Evolutionary conservation across 495 filamentous ascomycete genomes (phyloP), one percentile per base, ranked within the genome.

Genomic region (Xylaria telfairii): DNA sequence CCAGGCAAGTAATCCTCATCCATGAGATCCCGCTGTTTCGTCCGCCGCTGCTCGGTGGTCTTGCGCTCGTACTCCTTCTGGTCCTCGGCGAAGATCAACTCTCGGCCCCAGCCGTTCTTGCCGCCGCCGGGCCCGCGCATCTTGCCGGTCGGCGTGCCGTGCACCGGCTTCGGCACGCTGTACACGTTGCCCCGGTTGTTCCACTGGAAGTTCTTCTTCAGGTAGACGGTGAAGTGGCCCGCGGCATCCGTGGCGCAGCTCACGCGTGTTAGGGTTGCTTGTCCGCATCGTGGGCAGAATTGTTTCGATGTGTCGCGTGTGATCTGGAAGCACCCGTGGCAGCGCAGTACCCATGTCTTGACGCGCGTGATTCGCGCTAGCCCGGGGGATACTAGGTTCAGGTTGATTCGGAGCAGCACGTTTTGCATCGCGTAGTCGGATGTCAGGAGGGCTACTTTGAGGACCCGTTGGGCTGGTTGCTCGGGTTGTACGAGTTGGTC

Each of bases 391-490:
- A 99, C 84, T 9, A 99, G 89, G 76, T 97, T 93, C 37, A 99
- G 87, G 81, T 97, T 97, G 84, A 98, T 96, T 72, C 95, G 93
- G 12, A 99, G 85, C 2, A 95, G 84, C 26, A 98, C 93, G 76
- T 98, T 98, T 82, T 98, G 94, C 89, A 98, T 95, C 51, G 96
- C 95, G 83, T 92, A 98, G 85, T 99, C 96, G 68, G 92, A 92
- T 0, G 96, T 98, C 72, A 98, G 90, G 56, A 93, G 89, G 12
- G 94, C 96, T 13, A 92, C 93, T 77, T 94, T 88, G 73, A 97
- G 91, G 26, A 87, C 86, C 62, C 89, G 87, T 68, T 91, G 87
- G 12, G 82, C 76, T 1, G 83, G 83, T 32, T 87, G 78, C 4
- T 84, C 79, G 0, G 79, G 73, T 4, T 59, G 66, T 7, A 79